Evolutionary conservation across 371 early-diverging fungal genomes (phyloP).

Genomic region (Conidiobolus coronatus): DNA sequence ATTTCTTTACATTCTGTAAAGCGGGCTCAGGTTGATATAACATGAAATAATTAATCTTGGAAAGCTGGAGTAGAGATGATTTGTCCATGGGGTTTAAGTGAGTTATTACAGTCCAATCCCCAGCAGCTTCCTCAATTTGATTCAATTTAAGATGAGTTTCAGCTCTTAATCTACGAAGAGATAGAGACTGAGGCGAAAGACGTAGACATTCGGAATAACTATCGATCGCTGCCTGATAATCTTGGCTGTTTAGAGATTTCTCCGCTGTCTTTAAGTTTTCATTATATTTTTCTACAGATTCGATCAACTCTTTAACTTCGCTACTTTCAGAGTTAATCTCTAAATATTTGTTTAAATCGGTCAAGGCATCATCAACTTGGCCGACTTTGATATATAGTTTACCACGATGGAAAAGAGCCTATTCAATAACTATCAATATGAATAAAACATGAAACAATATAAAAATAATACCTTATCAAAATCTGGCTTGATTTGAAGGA

Average conservation of each 20-base stretch:
- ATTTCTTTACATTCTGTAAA: constrained; percentile 46
- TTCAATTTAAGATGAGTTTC: constrained; percentile 42
- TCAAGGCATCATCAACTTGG: constrained; percentile 27
- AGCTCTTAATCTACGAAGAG: constrained; percentile 38
- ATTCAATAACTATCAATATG: constrained; percentile 17
- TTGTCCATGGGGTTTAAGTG: constrained; percentile 40
- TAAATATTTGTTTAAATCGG: constrained; percentile 20
- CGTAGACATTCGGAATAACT: constrained; percentile 24
- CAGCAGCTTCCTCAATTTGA: constrained; percentile 59
- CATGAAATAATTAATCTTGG: constrained; percentile 46
- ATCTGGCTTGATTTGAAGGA: constrained; percentile 51
- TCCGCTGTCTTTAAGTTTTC: constrained; percentile 15
- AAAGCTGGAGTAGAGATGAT: constrained; percentile 27
- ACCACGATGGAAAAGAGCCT: constrained; percentile 61
- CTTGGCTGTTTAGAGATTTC: constrained; percentile 12
- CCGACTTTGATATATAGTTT: constrained; percentile 47
- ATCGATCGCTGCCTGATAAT: constrained; percentile 37
- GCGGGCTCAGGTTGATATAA: constrained; percentile 45
- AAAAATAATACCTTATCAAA: constrained; percentile 22
- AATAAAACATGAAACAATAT: background rate
- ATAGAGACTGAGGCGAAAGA: constrained; percentile 26
- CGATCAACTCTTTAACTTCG: constrained; percentile 9
- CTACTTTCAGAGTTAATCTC: constrained; percentile 13
- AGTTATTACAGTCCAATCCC: constrained; percentile 28
- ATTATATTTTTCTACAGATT: constrained; percentile 16